Evolutionary conservation across 73 alveolate species (phyloP), one percentile per base, ranked within the genome.

Genomic region (Paramecium tetraurelia): DNA sequence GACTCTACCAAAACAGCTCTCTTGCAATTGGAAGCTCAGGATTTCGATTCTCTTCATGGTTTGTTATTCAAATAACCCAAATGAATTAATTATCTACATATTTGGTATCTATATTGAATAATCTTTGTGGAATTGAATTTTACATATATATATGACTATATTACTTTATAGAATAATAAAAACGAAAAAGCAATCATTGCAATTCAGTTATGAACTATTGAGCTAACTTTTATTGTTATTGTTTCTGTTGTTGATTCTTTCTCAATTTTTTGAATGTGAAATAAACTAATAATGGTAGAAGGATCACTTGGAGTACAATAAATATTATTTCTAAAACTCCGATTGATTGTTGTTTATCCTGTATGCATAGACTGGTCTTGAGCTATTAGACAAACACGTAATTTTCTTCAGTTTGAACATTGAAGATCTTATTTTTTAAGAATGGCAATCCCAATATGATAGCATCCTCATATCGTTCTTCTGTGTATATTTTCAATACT

Each of bases 31-130:
- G 43, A 80, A 12, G 90, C 70, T 14, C 31, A 40, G 46, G 90
- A 80, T 31, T 80, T 44, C 43, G 90, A 80, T 80, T 44, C 46
- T 9, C 46, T 80, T 7, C 75, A 80, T 80, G 90, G 90, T 5
- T 46, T 80, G 8, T 20, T 46, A 80, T 80, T 14, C 18, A 80
- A 80, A 80, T 14, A 63, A 20, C 29, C n/a, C 14, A 63, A 63
- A 63, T 63, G 84, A 63, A 11, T 27, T 31, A 33, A 22, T 63
- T 24, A 59, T 59, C 59, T 48, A 48, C n/a, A 48, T 48, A 48
- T 48, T 48, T 48, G 6, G 22, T 53, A 53, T 53, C 69, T 53
- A 53, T 53, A 53, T 53, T 48, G 59, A 48, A 18, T 53, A 3
- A 10, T 7, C n/a, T 53, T 18, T 53, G 5, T 18, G 31, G 31